A percentile compares a stretch with the other conserved stretches of the same genome.
These are phyloP conservation scores for Ophiobolus disseminans DNA, from an alignment of 2,329 filamentous ascomycete species.

Conservation along the genomic window DNA sequence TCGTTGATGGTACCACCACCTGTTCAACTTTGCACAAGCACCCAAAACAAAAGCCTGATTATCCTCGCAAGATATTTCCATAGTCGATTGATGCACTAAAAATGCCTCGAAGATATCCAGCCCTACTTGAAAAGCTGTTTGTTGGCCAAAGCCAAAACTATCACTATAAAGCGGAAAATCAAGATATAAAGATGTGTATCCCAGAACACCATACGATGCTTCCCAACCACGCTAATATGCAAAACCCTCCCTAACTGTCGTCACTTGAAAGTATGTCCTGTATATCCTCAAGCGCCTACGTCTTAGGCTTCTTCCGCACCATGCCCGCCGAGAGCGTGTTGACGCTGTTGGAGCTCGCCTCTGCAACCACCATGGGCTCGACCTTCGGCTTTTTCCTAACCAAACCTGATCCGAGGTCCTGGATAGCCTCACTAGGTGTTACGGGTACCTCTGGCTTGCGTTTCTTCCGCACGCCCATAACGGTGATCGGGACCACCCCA, in stretches of 20 bases:
- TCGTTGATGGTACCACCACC: no score
- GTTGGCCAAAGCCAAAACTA: no score
- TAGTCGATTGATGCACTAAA: no score
- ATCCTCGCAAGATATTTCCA: not conserved
- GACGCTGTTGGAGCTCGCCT: conserved; percentile 25
- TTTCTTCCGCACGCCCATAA: conserved; percentile 46
- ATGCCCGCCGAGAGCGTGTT: conserved; percentile 39
- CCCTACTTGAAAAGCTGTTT: no score
- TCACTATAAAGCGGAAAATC: no score
- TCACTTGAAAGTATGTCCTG: not conserved
- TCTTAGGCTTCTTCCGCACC: conserved; percentile 46
- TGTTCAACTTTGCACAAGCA: no score
- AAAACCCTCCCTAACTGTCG: not conserved
- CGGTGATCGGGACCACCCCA: conserved; percentile 22
- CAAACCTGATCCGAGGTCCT: conserved; percentile 27
- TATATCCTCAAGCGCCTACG: conserved; percentile 9
- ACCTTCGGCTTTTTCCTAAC: conserved; percentile 45
- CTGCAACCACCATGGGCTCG: conserved; percentile 18
- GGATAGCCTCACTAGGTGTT: conserved; percentile 11
- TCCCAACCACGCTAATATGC: conserved; percentile 6
- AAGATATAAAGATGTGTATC: conserved; percentile 1
- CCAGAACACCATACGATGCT: no score
- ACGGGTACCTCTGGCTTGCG: conserved; percentile 37
- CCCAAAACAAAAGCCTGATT: not conserved
- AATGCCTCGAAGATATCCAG: no score